Percentiles rank a stretch among this genome's conserved stretches.
Conservation (phyloP, 768 basidiomycete species). For the Tricholoma sp. region DNA sequence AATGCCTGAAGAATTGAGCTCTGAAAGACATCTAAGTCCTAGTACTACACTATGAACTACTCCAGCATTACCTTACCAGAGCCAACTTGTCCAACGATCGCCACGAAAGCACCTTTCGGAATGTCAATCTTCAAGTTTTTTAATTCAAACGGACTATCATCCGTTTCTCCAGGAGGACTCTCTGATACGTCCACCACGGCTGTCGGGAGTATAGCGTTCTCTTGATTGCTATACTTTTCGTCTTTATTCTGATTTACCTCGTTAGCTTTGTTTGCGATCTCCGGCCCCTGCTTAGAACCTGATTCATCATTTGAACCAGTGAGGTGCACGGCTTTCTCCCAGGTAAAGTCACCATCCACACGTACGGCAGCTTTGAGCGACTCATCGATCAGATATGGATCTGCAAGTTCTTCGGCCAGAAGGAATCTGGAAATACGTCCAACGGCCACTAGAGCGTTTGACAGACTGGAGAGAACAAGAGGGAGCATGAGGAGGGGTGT, state of each 20-base stretch:
- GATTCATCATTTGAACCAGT: slow-evolving; percentile 8
- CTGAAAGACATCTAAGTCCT: slow-evolving; percentile 22
- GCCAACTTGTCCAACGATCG: slow-evolving; percentile 70
- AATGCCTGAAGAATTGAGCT: slow-evolving; percentile 52
- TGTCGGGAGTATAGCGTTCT: slow-evolving; percentile 1
- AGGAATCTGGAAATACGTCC: slow-evolving; percentile 43
- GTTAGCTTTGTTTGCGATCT: slow-evolving; percentile 12
- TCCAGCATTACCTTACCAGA: slow-evolving; percentile 57
- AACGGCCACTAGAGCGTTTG: slow-evolving; percentile 46
- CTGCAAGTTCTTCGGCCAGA: slow-evolving; percentile 47
- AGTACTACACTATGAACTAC: not conserved
- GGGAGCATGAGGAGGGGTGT: slow-evolving; percentile 51
- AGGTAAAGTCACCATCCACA: slow-evolving; percentile 44
- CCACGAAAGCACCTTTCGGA: slow-evolving; percentile 56
- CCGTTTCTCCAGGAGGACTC: slow-evolving; percentile 14
- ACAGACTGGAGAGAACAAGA: slow-evolving; percentile 40
- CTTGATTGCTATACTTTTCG: not conserved
- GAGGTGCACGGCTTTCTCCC: slow-evolving; percentile 34
- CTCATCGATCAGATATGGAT: slow-evolving; percentile 39
- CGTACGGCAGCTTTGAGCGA: slow-evolving; percentile 33
- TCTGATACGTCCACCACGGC: slow-evolving; percentile 3
- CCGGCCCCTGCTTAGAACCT: slow-evolving; percentile 6
- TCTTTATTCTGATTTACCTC: not conserved
- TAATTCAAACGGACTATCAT: slow-evolving; percentile 49
- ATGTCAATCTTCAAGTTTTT: slow-evolving; percentile 40